Evolutionary conservation across 495 filamentous ascomycete species (phyloP).

Genomic region (Astrothelium subdiscretum): DNA sequence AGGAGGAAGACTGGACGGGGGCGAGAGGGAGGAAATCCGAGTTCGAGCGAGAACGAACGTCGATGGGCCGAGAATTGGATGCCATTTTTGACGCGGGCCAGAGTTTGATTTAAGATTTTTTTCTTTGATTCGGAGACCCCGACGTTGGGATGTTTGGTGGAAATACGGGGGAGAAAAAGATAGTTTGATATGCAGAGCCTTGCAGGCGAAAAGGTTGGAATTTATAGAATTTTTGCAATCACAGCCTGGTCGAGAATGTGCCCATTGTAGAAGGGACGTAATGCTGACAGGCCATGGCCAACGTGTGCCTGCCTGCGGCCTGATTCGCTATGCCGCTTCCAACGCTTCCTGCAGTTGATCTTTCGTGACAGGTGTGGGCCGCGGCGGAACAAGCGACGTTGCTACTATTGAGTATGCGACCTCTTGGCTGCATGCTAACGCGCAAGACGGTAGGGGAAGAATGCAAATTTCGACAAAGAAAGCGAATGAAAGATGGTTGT

Average conservation of each 20-base stretch:
- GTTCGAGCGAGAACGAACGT: not conserved
- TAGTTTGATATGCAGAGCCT: not conserved
- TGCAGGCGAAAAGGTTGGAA: not conserved
- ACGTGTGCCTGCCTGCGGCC: not conserved
- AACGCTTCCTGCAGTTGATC: not conserved
- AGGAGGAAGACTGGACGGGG: constrained; percentile 10
- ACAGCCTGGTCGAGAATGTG: not conserved
- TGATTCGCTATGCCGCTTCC: not conserved
- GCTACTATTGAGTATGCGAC: not conserved
- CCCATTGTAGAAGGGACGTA: not conserved
- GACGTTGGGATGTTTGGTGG: not conserved
- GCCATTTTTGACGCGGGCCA: not conserved
- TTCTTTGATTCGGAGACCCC: not conserved
- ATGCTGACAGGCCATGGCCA: not conserved
- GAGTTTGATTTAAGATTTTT: not conserved
- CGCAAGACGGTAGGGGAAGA: not conserved
- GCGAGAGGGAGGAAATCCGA: constrained; percentile 15
- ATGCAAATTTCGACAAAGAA: not conserved
- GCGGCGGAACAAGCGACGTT: not conserved
- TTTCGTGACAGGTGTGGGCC: not conserved
- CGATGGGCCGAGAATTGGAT: not conserved
- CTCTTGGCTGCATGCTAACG: not conserved
- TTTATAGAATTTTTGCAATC: not conserved
- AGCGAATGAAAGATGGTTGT: not conserved
- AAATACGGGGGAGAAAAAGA: not conserved